A percentile compares a stretch with the other conserved stretches of the same genome.
phyloP scores from a whole-genome alignment of 768 basidiomycete genomes.

The Pulveroboletus sp. region DNA sequence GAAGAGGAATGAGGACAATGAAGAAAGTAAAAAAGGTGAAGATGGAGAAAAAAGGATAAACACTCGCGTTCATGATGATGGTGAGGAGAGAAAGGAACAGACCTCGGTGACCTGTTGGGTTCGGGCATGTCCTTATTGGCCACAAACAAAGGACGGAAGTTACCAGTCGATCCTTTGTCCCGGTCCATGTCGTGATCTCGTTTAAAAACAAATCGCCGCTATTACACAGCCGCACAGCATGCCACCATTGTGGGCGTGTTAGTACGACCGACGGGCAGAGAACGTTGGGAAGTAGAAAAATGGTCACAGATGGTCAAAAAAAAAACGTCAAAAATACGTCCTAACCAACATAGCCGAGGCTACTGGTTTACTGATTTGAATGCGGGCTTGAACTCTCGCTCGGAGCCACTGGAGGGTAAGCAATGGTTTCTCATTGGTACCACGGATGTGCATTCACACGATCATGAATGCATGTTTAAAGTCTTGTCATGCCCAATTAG shows the following conservation, averaged over 20 bases:
- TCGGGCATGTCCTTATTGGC: conserved; percentile 5
- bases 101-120: conserved; percentile 1
- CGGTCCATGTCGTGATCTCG: conserved; percentile 1
- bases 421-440: not conserved
- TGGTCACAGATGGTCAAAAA: too few species aligned
- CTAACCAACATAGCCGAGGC: too few species aligned
- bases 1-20: conserved; percentile 42
- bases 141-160: conserved; percentile 18
- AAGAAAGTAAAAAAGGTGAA: conserved; percentile 38
- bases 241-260: not conserved
- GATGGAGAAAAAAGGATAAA: conserved; percentile 32
- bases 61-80: conserved; percentile 12
- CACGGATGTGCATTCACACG: not conserved
- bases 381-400: not conserved
- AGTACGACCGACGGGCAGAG: not conserved
- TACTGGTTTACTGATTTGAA: too few species aligned
- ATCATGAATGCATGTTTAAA: not conserved
- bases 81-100: conserved; percentile 14
- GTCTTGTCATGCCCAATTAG: not conserved
- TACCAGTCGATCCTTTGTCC: conserved; percentile 13
- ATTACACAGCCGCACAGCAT: not conserved
- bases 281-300: too few species aligned
- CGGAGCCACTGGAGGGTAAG: not conserved
- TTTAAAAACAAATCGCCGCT: not conserved
- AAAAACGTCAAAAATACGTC: too few species aligned